These are phyloP conservation scores for Platanthera guangdongensis DNA, from an alignment of 106 monocot genomes.

Conservation along the genomic window DNA sequence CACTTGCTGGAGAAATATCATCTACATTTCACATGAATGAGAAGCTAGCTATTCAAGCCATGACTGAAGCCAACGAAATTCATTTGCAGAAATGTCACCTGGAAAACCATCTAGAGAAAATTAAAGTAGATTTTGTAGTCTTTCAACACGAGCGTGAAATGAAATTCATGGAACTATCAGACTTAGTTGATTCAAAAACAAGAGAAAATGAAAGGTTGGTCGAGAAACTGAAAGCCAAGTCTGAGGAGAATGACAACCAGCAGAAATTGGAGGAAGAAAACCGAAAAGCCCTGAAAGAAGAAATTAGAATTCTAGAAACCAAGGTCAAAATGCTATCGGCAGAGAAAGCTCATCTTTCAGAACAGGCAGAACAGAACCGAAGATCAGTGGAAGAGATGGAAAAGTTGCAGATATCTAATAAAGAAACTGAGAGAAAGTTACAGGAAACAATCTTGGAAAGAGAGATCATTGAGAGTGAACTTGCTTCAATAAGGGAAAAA, in stretches of 20 bases:
- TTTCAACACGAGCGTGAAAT: constrained; percentile 24
- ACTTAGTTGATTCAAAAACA: constrained; percentile 47
- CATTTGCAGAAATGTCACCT: constrained; percentile 46
- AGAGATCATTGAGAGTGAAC: constrained; percentile 29
- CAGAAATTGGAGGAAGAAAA: constrained; percentile 35
- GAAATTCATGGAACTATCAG: constrained; percentile 43
- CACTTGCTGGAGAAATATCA: constrained; percentile 53
- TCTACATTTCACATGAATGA: constrained; percentile 67
- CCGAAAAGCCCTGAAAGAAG: constrained; percentile 32
- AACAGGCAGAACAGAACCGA: constrained; percentile 27
- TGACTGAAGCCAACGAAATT: constrained; percentile 57
- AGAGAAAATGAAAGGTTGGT: constrained; percentile 47
- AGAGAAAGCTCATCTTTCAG: constrained; percentile 32
- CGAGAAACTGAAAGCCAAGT: constrained; percentile 38
- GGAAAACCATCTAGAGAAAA: constrained; percentile 53
- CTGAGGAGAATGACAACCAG: constrained; percentile 41
- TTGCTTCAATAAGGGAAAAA: constrained; percentile 27
- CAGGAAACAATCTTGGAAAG: constrained; percentile 27
- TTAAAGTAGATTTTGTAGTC: constrained; percentile 35
- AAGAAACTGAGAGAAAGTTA: constrained; percentile 30
- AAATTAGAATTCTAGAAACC: constrained; percentile 33
- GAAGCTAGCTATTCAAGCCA: constrained; percentile 51
- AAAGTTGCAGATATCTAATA: constrained; percentile 11
- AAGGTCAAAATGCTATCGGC: constrained; percentile 32
- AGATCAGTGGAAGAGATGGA: constrained; percentile 27